Base-by-base conservation (phyloP, 164 flowering plant genomes). In the Cinnamomum micranthum region DNA sequence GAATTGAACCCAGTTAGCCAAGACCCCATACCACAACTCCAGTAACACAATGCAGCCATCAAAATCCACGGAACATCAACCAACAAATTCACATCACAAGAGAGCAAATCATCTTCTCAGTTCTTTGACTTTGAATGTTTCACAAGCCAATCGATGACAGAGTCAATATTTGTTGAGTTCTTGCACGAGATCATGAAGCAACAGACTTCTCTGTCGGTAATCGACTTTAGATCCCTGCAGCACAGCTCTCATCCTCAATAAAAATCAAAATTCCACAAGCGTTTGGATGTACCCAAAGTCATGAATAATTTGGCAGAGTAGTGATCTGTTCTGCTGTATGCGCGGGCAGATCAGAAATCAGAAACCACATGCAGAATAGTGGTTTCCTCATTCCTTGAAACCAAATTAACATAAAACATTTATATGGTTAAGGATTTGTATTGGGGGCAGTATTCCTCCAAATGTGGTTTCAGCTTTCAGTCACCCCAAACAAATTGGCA, bases 151-250 rank as follows among this genome's bases (percentile, higher is more conserved):
- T 86, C 87, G 14, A 86, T 80, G 71, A 86, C 85, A 0, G 84
- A 77, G 71, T 83, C 87, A 10, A 86, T 86, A 86, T 86, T 85
- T 79, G 86, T 80, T 0, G 86, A 85, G 78, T 85, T 85, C 80
- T 82, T 86, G 86, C 89, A 86, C 20, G 89, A 86, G 64, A 86
- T 83, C 89, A 86, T 85, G 76, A 75, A 85, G 78, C 89, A 86
- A 62, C 86, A 83, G 15, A 86, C 89, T 81, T 86, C 89, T 71
- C 87, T 82, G 24, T 83, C 81, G 0, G 80, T 78, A 19, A 85
- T 81, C 1, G 82, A 82, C 69, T 82, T 84, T 58, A 86, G 85
- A 11, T 62, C 87, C 86, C 89, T 87, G 85, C 84, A 84, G 27
- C 41, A 67, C 41, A 64, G 17, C 17, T 31, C 22, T 17, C 19